Evolutionary conservation across 768 basidiomycete genomes (phyloP), one percentile per base, ranked within the genome.

Genomic region (Asterophora lycoperdoides): DNA sequence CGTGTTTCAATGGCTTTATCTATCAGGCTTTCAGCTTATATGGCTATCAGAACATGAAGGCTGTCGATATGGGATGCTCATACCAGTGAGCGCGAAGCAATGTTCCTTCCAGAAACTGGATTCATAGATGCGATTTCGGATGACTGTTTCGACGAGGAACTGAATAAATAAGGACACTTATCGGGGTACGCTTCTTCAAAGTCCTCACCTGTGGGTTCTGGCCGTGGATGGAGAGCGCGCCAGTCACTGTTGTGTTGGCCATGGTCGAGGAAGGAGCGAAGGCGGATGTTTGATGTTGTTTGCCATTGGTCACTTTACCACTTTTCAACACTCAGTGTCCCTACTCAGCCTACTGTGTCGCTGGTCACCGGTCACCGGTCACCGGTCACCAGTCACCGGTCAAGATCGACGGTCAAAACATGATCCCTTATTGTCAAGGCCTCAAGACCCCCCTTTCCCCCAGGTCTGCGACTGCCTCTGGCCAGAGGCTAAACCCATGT

Each of bases 41-140:
- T 23, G 35, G 44, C 41, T 10, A 6, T 43, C 5, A 29, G 29
- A 48, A 5, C 9, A 17, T 9, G 30, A 20, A 38, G 3, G 29
- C 37, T 15, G 20, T 10, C 4, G 32, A 34, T 17, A 42, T 34
- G 2, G 41, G 33, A 40, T 3, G 33, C 14, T 67, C 77, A 43
- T 42, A 89, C 93, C 92, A 52, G 92, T 96, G 40, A 99, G 73
- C 17, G 95, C 95, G 64, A 99, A 99, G 64, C 95, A 99, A 57
- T 96, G 92, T 64, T 99, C 95, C 71, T 99, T 99, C 95, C 95
- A 99, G 68, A 81, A 99, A 6, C 76, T 66, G 0, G 89, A 87
- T 66, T 98, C 95, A 74, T 95, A 99, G 52, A 99, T 96, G 53
- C 96, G 82, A 62, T 86, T 90, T 45, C 96, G 84, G 56, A 98